Conservation (phyloP, 257 asterid species). For the Primulina tabacum region DNA sequence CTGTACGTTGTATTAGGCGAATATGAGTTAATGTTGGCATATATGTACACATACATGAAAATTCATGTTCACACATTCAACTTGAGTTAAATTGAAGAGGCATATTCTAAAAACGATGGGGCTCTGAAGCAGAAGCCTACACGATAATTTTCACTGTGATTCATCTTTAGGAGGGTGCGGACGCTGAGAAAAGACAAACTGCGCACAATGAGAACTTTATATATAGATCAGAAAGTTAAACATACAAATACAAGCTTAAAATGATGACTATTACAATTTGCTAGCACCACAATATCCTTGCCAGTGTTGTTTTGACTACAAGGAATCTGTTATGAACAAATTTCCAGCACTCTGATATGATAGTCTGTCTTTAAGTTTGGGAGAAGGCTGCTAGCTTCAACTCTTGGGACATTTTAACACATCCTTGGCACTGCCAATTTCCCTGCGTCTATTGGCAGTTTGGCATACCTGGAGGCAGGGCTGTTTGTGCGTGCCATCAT, state of each 20-base stretch:
- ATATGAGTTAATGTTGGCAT: not conserved
- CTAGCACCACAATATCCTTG: not conserved
- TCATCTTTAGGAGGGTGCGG: not conserved
- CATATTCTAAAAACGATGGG: not conserved
- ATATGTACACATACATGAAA: not conserved
- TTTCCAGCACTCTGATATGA: not conserved
- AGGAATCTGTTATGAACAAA: not conserved
- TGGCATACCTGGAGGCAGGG: slow-evolving; percentile 79
- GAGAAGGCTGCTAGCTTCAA: not conserved
- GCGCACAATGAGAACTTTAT: no score
- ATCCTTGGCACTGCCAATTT: slow-evolving; percentile 23
- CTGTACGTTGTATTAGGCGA: not conserved
- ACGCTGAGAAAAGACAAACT: no score
- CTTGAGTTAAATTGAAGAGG: not conserved
- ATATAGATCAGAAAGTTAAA: not conserved
- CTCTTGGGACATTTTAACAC: slow-evolving; percentile 58
- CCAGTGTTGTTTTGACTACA: no score
- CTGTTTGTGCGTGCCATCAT: slow-evolving; percentile 59
- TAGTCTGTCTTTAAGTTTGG: not conserved
- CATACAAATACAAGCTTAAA: not conserved
- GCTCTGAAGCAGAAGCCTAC: not conserved
- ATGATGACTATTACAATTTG: not conserved
- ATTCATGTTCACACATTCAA: not conserved
- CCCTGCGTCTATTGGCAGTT: slow-evolving; percentile 47
- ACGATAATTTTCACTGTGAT: not conserved